Evolutionary conservation across 2,329 filamentous ascomycete genomes (phyloP), one percentile per base, ranked within the genome.

Genomic region (Dendrostoma leiphaemia): DNA sequence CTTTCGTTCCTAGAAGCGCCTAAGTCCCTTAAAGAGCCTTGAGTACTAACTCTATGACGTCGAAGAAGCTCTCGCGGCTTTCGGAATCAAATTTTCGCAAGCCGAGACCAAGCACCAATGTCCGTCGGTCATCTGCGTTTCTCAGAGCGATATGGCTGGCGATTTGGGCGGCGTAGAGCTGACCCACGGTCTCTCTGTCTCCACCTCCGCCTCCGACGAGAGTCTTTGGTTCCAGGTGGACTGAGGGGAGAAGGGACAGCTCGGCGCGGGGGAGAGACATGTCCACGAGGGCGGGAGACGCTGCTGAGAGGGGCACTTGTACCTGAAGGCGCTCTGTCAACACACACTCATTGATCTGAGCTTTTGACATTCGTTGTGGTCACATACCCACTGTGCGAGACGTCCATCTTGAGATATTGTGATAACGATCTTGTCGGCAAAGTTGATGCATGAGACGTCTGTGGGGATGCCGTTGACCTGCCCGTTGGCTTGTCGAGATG

Each of bases 351-450:
- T 9, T 6, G 12, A 9, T 67, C 38, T 10, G 12, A 31, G 4
- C n/a, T 24, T n/a, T 23, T 69, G 60, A 63, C 66, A 29, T 17
- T 41, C 15, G 23, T 10, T 21, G 5, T 37, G 61, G 59, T 61
- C 49, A 24, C 74, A 51, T 77, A 97, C 91, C 94, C 94, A 99
- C 78, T 97, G 94, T 19, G 90, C 89, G 44, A 97, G 74, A 56
- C 87, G 83, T 6, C 92, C 93, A 58, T 87, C 83, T 73, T 97
- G 94, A 0, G 89, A 90, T 56, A 97, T 81, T 1, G 91, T 97
- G 59, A 99, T 76, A 63, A 99, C 74, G 63, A 99, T 91, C 71
- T 91, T 96, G 79, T 97, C 94, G 8, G 86, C 80, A 71, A 97
- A 97, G 63, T 79, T 83, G 51, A 91, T 77, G 10, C 80, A 80